Evolutionary conservation across 257 asterid species (phyloP).

Genomic region (Fraxinus excelsior): DNA sequence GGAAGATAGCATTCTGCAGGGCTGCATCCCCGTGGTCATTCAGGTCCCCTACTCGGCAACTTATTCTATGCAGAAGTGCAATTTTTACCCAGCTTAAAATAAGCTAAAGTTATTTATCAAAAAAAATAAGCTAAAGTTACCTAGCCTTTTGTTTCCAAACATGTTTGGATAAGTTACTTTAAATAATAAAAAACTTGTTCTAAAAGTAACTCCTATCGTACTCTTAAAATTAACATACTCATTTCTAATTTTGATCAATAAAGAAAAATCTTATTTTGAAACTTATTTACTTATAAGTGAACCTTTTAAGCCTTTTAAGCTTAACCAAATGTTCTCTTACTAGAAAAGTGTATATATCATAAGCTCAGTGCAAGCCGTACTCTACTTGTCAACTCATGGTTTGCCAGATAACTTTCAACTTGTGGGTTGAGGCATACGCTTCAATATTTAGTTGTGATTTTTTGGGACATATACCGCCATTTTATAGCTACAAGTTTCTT

Average conservation of each 20-base stretch:
- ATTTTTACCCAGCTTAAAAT: background rate
- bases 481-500: background rate
- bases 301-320: no score
- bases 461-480: background rate
- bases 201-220: background rate
- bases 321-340: background rate
- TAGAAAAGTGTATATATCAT: background rate
- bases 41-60: conserved; percentile 51
- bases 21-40: conserved; percentile 94
- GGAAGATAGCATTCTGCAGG: conserved; percentile 95
- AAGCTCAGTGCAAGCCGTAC: background rate
- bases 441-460: background rate
- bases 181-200: background rate
- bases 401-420: conserved; percentile 1
- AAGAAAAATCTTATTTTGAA: background rate
- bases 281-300: no score
- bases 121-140: no score
- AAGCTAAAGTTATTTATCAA: no score
- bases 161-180: background rate
- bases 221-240: background rate
- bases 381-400: background rate
- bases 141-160: background rate
- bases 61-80: background rate
- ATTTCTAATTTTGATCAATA: background rate
- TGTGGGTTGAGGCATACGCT: background rate